These are phyloP conservation scores for Artemisia annua DNA, from an alignment of 129 eudicot genomes.

Conservation along the genomic window DNA sequence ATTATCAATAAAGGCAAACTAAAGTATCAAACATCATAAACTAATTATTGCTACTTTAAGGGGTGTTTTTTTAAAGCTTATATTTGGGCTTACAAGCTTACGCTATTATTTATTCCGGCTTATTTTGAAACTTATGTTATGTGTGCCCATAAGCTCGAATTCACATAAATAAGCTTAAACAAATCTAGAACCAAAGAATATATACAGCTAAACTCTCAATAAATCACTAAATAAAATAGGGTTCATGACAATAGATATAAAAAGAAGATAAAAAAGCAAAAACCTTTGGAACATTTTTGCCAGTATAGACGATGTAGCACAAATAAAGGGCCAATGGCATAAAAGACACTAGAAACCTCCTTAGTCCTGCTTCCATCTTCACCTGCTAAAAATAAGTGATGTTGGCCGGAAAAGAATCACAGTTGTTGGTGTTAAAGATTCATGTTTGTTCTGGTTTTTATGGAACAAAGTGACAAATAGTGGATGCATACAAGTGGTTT, in stretches of 20 bases:
- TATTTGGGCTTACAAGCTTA: too few species aligned
- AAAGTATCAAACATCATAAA: not conserved
- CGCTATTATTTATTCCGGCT: too few species aligned
- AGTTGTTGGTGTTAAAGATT: conserved; percentile 9
- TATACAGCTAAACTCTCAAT: too few species aligned
- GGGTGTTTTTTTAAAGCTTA: too few species aligned
- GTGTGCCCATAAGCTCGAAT: too few species aligned
- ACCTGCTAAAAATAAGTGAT: conserved; percentile 1
- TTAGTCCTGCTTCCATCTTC: conserved; percentile 26
- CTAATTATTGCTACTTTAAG: not conserved
- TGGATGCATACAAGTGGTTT: conserved; percentile 16
- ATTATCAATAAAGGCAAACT: too few species aligned
- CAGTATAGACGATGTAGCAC: conserved; percentile 11
- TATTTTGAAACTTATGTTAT: too few species aligned
- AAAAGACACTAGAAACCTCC: conserved; percentile 36
- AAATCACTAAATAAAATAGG: too few species aligned
- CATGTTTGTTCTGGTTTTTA: conserved; percentile 19
- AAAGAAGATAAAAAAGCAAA: not conserved
- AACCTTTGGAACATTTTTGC: conserved; percentile 21
- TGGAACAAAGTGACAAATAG: not conserved
- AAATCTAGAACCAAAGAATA: too few species aligned
- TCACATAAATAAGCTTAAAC: too few species aligned
- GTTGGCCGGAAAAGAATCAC: conserved; percentile 10
- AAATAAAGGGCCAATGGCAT: conserved; percentile 27
- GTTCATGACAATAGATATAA: not conserved